phyloP scores from a whole-genome alignment of 2,329 filamentous ascomycete species.

The Cytospora paraplurivora region DNA sequence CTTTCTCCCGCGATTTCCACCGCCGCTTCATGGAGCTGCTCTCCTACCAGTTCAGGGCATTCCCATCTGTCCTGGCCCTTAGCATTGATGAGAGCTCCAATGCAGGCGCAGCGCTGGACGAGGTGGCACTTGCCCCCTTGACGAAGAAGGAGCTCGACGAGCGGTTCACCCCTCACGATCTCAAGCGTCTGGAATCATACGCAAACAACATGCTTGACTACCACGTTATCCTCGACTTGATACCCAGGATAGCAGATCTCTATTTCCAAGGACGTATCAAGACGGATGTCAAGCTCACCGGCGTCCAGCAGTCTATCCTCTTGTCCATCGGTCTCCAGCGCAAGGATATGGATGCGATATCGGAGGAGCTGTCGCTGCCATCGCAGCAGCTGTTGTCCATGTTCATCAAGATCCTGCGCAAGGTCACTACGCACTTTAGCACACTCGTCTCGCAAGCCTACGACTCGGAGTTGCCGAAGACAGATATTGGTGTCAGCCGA shows the following conservation, averaged over 20 bases:
- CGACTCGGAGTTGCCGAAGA: constrained; percentile 64
- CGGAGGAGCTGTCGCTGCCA: constrained; percentile 74
- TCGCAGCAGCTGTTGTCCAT: constrained; percentile 85
- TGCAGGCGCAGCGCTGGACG: constrained; percentile 68
- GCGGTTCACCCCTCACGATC: constrained; percentile 84
- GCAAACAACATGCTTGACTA: constrained; percentile 97
- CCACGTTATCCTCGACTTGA: constrained; percentile 91
- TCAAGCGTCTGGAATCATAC: constrained; percentile 93
- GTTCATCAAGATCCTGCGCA: constrained; percentile 95
- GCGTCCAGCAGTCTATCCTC: constrained; percentile 84
- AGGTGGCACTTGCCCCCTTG: constrained; percentile 54
- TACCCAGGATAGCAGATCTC: constrained; percentile 77
- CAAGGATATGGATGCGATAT: constrained; percentile 80
- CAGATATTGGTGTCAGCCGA: constrained; percentile 60
- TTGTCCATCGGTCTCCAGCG: constrained; percentile 89
- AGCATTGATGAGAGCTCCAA: constrained; percentile 87
- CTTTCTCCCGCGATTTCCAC: constrained; percentile 92
- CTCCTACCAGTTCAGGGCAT: constrained; percentile 88
- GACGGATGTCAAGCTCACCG: constrained; percentile 67
- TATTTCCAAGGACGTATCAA: constrained; percentile 83
- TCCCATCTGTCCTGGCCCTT: constrained; percentile 75
- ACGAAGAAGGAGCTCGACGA: constrained; percentile 76
- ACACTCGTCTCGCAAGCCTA: constrained; percentile 73
- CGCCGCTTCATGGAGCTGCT: constrained; percentile 87
- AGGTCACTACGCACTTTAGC: constrained; percentile 79